Base-by-base conservation (phyloP, 2,329 filamentous ascomycete genomes). In the Fusarium miscanthi region DNA sequence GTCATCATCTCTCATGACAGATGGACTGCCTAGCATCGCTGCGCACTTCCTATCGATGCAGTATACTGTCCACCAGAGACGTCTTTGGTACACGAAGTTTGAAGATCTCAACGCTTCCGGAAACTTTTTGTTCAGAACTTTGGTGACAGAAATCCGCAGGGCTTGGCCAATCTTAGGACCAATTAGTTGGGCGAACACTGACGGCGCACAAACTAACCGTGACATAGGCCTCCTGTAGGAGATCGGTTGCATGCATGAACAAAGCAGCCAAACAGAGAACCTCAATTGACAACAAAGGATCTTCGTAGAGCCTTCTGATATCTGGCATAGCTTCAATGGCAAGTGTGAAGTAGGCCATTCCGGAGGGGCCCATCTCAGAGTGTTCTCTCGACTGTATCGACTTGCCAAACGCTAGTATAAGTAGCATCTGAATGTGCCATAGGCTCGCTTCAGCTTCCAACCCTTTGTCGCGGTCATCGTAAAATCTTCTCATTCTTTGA, bases 21-120 rank as follows among this genome's bases (percentile, higher is more conserved):
- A 74, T 2, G 60, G 72, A 27, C 59, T 74, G 2, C 72, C 72
- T 8, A 74, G 30, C 69, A 74, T 68, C 11, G 62, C 59, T 19
- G 72, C 69, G 23, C 66, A 73, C 27, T 74, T 74, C 12, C 73
- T 66, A 16, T 75, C 73, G 9, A 75, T 74, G 14, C 73, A 75
- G 41, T 74, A 75, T 7, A 73, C 63, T 14, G 69, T 69, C 73
- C 72, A 75, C 73, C 69, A 75, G 8, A 75, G 58, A 8, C 61
- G 66, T 17, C 72, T 67, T 48, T 61, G 63, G 41, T 74, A 69
- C 59, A 71, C 66, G 6, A 69, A 54, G 31, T 69, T 69, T 23
- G 66, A 35, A 2, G 69, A 69, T 33, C 56, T 69, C 38, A 71
- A 31, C 3, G 57, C 66, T 59, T 74, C 72, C 1, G 72, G 66